Evolutionary conservation across 768 basidiomycete genomes (phyloP).

Genomic region (Mycena floridula): DNA sequence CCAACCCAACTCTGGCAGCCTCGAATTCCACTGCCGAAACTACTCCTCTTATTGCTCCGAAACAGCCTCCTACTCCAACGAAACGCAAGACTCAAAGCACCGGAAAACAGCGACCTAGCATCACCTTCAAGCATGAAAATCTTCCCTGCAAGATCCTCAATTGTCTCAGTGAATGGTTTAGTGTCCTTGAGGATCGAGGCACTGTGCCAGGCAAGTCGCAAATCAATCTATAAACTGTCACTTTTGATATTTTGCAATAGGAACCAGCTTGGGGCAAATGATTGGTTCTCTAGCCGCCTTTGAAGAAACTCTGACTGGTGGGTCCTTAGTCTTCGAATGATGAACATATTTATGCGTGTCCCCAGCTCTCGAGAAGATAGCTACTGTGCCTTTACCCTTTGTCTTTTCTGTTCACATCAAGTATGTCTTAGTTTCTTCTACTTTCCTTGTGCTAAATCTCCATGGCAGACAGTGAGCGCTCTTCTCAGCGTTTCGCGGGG

Average conservation of each 20-base stretch:
- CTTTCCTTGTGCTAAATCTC: conserved; percentile 1
- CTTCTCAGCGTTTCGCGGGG: neutral
- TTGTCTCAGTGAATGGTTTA: conserved; percentile 53
- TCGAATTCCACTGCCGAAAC: no score
- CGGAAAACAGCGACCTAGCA: no score
- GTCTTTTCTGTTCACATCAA: conserved; percentile 53
- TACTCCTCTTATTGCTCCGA: no score
- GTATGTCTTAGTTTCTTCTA: conserved; percentile 16
- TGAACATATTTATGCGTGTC: neutral
- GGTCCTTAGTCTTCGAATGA: neutral
- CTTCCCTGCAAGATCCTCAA: conserved; percentile 50
- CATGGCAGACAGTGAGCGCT: conserved; percentile 26
- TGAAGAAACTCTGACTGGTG: conserved; percentile 45
- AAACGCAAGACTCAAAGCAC: no score
- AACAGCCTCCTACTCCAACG: no score
- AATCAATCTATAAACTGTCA: no score
- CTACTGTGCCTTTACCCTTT: conserved; percentile 60
- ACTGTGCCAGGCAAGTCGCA: conserved; percentile 49
- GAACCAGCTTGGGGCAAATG: conserved; percentile 45
- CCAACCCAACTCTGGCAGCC: no score
- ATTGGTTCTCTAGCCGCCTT: conserved; percentile 40
- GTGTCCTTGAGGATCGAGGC: conserved; percentile 49
- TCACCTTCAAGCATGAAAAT: conserved; percentile 43
- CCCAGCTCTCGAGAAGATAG: conserved; percentile 48
- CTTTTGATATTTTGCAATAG: conserved; percentile 19